Evolutionary conservation across 2,329 filamentous ascomycete species (phyloP), one percentile per base, ranked within the genome.

Genomic region (Bipolaris victoriae): DNA sequence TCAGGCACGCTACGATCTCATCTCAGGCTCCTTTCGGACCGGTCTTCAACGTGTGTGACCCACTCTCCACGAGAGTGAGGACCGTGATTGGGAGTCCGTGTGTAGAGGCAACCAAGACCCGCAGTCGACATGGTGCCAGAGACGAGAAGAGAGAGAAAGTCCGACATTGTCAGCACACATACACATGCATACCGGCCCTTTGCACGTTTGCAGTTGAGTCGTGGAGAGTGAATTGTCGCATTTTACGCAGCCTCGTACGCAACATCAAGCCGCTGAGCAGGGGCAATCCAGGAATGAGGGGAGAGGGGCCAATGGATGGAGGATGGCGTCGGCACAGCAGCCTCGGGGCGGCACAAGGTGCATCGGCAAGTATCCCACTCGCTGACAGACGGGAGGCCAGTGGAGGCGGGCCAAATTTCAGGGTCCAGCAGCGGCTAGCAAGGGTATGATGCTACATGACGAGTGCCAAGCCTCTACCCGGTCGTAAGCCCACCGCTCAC

Each of bases 1-100:
- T 64, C 54, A 67, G 62, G 59, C 64, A 62, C 57, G 57, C 51
- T 47, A 46, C 52, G 41, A 58, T 58, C 56, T 58, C 52, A 58
- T 51, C 51, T 58, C 37, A 49, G 31, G 50, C 31, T 44, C 44
- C 26, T 57, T 57, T 64, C 63, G 65, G 63, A 33, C 63, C 64
- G 59, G 59, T 24, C 22, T 40, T 43, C 39, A 51, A 20, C 51
- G 43, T 29, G 54, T 47, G 49, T 24, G 55, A 49, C 45, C 55
- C 55, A 49, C 55, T 15, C 6, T 11, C 46, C 47, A 53, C 50
- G 22, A 52, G 45, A 52, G 45, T 33, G 33, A 31, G 13, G 31
- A 46, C 35, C 44, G 26, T 52, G 57, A 58, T 61, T 64, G 57
- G 55, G 29, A 44, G 52, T 36, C 31, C 37, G 33, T 29, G 63